Evolutionary conservation across 345 rosid genomes (phyloP).

Genomic region (Reutealis trisperma): DNA sequence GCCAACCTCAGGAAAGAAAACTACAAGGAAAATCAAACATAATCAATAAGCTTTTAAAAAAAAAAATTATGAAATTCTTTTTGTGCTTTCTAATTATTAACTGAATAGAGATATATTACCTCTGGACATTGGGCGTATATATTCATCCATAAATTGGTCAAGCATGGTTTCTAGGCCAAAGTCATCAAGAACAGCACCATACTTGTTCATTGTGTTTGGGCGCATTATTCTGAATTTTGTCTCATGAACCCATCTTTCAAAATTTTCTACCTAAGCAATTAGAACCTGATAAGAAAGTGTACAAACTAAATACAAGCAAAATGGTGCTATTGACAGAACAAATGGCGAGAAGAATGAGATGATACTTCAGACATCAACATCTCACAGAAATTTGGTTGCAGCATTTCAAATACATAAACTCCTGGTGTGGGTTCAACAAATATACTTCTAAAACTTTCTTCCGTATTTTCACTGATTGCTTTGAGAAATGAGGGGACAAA

Average conservation of each 20-base stretch:
- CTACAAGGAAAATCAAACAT: constrained; percentile 43
- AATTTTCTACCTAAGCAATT: constrained; percentile 76
- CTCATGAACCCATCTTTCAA: constrained; percentile 79
- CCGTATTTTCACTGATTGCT: constrained; percentile 58
- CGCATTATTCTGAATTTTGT: constrained; percentile 77
- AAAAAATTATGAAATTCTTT: background rate
- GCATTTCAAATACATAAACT: constrained; percentile 71
- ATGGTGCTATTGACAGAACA: constrained; percentile 1
- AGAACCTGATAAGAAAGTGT: constrained; percentile 50
- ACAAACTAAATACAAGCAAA: constrained; percentile 32
- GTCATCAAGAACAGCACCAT: constrained; percentile 91
- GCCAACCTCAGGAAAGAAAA: constrained; percentile 77
- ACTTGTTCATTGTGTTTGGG: constrained; percentile 93
- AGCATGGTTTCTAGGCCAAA: constrained; percentile 89
- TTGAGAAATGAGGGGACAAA: constrained; percentile 76
- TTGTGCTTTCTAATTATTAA: background rate
- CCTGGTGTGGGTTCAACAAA: constrained; percentile 61
- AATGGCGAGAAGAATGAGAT: constrained; percentile 9
- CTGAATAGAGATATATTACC: constrained; percentile 32
- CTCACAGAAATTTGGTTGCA: constrained; percentile 70
- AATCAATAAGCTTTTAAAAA: background rate
- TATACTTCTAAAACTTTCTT: constrained; percentile 59
- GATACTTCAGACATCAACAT: constrained; percentile 76
- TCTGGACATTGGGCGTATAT: constrained; percentile 67
- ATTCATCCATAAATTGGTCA: constrained; percentile 67